These are phyloP conservation scores for Royoungia palumana DNA, from an alignment of 768 basidiomycete species.

Conservation along the genomic window DNA sequence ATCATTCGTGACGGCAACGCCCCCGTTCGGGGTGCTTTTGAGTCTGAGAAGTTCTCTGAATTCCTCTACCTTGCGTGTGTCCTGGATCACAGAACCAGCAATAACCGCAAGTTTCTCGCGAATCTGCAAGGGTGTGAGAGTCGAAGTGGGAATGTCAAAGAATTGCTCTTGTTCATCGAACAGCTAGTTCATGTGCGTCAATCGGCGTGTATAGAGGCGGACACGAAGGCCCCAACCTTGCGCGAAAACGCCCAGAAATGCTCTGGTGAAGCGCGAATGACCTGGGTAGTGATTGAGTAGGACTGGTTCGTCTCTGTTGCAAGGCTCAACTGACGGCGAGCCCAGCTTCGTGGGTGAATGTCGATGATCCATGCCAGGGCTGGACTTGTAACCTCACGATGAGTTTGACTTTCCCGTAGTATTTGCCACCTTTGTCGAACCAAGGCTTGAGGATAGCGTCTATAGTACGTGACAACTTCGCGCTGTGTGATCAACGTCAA, in stretches of 20 bases:
- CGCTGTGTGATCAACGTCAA: conserved; percentile 35
- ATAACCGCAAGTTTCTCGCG: conserved; percentile 69
- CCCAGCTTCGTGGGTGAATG: conserved; percentile 75
- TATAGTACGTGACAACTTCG: conserved; percentile 58
- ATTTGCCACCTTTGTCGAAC: conserved; percentile 55
- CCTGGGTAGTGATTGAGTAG: conserved; percentile 37
- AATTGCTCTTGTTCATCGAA: conserved; percentile 76
- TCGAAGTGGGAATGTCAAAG: conserved; percentile 71
- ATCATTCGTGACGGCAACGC: conserved; percentile 77
- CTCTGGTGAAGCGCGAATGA: conserved; percentile 66
- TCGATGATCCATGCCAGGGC: conserved; percentile 79
- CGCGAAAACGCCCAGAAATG: conserved; percentile 78
- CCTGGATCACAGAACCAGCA: conserved; percentile 51
- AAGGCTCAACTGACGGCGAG: conserved; percentile 54
- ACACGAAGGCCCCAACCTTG: conserved; percentile 39
- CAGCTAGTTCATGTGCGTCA: conserved; percentile 43
- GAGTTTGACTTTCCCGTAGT: conserved; percentile 68
- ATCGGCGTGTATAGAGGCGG: too few relatives aligned
- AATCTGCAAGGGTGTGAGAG: conserved; percentile 64
- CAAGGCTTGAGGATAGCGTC: conserved; percentile 59
- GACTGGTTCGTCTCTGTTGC: background rate
- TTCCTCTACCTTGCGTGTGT: conserved; percentile 41
- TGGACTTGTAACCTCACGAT: conserved; percentile 72
- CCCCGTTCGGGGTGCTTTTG: conserved; percentile 70
- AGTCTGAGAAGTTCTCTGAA: conserved; percentile 63